Evolutionary conservation across 192 early-diverging fungal species (phyloP), one percentile per base, ranked within the genome.

Genomic region (Irineochytrium annulatum): DNA sequence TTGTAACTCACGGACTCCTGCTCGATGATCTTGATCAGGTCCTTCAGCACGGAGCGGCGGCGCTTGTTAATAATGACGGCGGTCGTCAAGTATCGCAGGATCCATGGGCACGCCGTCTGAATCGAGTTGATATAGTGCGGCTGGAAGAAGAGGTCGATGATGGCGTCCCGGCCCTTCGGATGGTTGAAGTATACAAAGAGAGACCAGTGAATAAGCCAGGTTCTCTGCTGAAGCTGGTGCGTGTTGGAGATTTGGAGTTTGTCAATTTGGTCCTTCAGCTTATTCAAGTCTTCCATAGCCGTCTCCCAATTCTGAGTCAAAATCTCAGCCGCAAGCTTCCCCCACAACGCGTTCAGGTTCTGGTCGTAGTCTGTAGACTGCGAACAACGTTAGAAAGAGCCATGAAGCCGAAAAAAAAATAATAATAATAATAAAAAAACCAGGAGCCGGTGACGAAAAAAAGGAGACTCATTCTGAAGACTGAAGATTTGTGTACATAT

Each of bases 171-270:
- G 31, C 95, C 92, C 75, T 90, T 91, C 54, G 93, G 89, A 75
- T 97, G 95, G 79, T 95, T 95, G 77, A 98, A 97, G 80, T 94
- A 97, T 37, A 98, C 93, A 76, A 97, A 97, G 57, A 97, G 82
- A 27, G 91, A 90, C 93, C 93, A 95, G 82, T 97, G 94, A 69
- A 98, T 80, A 52, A 98, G 77, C 90, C 91, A 95, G 46, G 87
- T 83, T 55, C 93, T 87, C 73, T 94, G 91, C 69, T 95, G 87
- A 41, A 98, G 82, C 73, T 94, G 93, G 51, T 46, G 44, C 1
- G 58, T 60, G 58, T 60, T 60, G 43, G 71, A 75, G 55, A 43
- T 22, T 45, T 34, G 43, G 34, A 39, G n/a, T 59, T 89, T 87
- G 63, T 98, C 94, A 43, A 98, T 92, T 43, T 73, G 78, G 59